Evolutionary conservation across 805 yeast genomes (phyloP).

Genomic region (Metschnikowia koreensis): DNA sequence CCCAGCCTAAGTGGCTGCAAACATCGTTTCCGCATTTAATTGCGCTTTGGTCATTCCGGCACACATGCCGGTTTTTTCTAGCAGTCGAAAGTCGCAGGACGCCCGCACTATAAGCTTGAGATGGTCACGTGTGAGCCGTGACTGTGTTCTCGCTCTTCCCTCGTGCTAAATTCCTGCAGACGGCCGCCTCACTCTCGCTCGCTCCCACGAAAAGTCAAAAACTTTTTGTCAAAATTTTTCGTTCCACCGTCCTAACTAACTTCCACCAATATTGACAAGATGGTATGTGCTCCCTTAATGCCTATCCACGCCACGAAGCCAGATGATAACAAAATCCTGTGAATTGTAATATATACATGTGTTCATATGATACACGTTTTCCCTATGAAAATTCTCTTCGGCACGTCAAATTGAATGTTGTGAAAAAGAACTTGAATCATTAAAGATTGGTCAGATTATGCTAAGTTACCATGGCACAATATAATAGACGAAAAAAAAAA

Average conservation of each 20-base stretch:
- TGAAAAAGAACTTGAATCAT: too few relatives aligned
- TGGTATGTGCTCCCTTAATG: slow-evolving; percentile 19
- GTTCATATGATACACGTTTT: not conserved
- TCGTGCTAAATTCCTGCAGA: slow-evolving; percentile 17
- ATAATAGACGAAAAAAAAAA: too few relatives aligned
- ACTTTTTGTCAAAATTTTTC: slow-evolving; percentile 21
- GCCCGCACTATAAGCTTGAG: too few relatives aligned
- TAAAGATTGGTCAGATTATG: too few relatives aligned
- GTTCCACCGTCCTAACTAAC: slow-evolving; percentile 18
- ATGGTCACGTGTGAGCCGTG: slow-evolving; percentile 19
- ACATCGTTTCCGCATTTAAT: too few relatives aligned
- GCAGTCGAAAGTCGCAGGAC: too few relatives aligned
- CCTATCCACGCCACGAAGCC: slow-evolving; percentile 2
- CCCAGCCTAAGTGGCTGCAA: too few relatives aligned
- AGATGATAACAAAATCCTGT: not conserved
- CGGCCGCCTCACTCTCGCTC: slow-evolving; percentile 11
- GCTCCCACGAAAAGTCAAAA: slow-evolving; percentile 17
- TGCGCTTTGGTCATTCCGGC: too few relatives aligned
- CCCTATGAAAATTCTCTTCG: not conserved
- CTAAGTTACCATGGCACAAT: too few relatives aligned
- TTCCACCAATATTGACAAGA: slow-evolving; percentile 22
- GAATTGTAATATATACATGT: not conserved
- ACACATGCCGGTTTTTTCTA: too few relatives aligned
- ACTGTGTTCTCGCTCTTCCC: slow-evolving; percentile 15
- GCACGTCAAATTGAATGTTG: too few relatives aligned